A percentile compares a stretch with the other conserved stretches of the same genome.
Evolutionary conservation across 768 basidiomycete genomes (phyloP).

Genomic region (Leccinum broughii): DNA sequence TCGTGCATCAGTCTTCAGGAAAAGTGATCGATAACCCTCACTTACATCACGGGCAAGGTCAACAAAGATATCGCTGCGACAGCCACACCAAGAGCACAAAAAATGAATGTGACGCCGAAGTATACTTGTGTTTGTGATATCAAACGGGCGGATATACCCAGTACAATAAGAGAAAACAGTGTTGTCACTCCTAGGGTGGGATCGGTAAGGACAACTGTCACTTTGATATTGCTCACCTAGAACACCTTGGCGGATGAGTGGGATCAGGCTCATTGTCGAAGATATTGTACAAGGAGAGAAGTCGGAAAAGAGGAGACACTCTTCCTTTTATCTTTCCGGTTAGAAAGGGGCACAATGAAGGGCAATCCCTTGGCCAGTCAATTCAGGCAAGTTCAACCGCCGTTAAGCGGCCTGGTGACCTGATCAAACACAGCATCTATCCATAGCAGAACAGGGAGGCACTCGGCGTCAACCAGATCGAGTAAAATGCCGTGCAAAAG

Average conservation of each 20-base stretch:
- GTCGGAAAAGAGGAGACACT: not conserved
- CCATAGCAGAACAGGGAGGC: not conserved
- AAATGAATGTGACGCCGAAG: constrained; percentile 17
- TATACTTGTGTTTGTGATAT: constrained; percentile 21
- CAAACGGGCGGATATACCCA: constrained; percentile 33
- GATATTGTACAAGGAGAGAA: not conserved
- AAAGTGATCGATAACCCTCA: not conserved
- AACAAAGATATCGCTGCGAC: constrained; percentile 28
- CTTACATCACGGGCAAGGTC: constrained; percentile 32
- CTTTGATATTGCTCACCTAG: constrained; percentile 21
- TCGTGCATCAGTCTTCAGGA: constrained; percentile 1
- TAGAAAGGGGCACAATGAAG: not conserved
- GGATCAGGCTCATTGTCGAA: constrained; percentile 16
- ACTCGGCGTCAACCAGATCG: not conserved
- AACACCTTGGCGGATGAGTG: constrained; percentile 17
- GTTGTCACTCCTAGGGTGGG: constrained; percentile 12
- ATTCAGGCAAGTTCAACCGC: not conserved
- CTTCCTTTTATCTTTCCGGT: constrained; percentile 7
- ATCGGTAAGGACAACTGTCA: constrained; percentile 3
- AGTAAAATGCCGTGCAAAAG: not conserved
- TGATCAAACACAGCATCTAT: constrained; percentile 1
- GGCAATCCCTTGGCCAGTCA: not conserved
- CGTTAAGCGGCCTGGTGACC: not conserved
- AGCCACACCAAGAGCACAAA: constrained; percentile 31
- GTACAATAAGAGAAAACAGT: constrained; percentile 33